phyloP scores from a whole-genome alignment of 331 rosid species.

The Quercus lobata region DNA sequence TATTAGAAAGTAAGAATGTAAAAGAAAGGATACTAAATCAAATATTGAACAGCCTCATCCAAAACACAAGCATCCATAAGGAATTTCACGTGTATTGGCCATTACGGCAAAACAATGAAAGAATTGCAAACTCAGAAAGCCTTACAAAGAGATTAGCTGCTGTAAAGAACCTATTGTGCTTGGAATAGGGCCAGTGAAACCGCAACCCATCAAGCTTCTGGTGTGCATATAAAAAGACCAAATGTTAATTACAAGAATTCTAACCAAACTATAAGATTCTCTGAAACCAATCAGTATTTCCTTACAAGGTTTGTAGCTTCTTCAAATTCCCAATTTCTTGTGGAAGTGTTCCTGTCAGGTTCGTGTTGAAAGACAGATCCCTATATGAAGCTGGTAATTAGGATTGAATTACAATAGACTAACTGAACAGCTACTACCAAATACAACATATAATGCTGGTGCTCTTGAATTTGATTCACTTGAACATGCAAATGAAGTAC shows the following conservation, averaged over 20 bases:
- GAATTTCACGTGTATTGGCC: background rate
- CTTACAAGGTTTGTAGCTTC: slow-evolving; percentile 57
- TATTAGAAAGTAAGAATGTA: background rate
- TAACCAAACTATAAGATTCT: background rate
- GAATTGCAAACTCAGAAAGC: background rate
- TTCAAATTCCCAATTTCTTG: slow-evolving; percentile 57
- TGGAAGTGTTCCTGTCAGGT: slow-evolving; percentile 57
- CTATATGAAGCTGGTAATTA: slow-evolving; percentile 28
- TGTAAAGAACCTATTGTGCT: slow-evolving; percentile 50
- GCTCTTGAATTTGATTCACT: background rate
- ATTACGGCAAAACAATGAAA: background rate
- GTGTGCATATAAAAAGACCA: slow-evolving; percentile 6
- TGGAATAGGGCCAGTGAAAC: slow-evolving; percentile 57
- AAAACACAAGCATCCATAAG: too few species aligned
- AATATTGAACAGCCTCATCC: slow-evolving; percentile 18
- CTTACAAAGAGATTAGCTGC: slow-evolving; percentile 48
- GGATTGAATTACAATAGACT: slow-evolving; percentile 6
- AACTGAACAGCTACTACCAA: background rate
- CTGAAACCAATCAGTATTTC: slow-evolving; percentile 1
- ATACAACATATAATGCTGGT: background rate
- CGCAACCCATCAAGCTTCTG: slow-evolving; percentile 48
- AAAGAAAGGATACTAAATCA: background rate
- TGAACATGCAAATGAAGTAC: background rate
- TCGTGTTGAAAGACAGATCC: slow-evolving; percentile 68
- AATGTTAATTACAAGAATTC: background rate